Evolutionary conservation across 1,284 basidiomycete species (phyloP), one percentile per base, ranked within the genome.

Genomic region (Cryptococcus sp.): DNA sequence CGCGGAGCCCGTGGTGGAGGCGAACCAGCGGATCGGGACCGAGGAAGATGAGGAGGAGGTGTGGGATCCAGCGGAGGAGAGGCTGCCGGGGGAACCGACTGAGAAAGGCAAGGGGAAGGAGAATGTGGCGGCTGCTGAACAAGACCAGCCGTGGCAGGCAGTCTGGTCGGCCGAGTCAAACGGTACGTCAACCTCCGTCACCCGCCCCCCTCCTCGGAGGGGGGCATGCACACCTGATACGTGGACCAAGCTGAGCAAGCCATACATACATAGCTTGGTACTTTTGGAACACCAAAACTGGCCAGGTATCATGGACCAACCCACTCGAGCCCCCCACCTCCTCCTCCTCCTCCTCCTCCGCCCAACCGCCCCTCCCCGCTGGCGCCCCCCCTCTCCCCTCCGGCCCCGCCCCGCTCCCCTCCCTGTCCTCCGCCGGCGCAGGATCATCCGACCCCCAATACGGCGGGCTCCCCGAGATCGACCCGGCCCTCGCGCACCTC

Each of bases 261-360:
- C 28, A 9, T 33, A 0, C 36, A 16, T 7, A 23, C 55, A 45
- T 54, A 78, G 83, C 88, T 16, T 93, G 91, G 79, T 94, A 93
- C 77, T 93, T 93, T 79, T 89, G 84, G 83, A 93, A 93, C 77
- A 64, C 84, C 13, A 75, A 79, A 55, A 91, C 89, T 0, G 81
- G 86, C 57, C 85, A 91, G 77, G 92, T 90, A 37, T 93, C 91
- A 21, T 94, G 91, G 91, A 80, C 80, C 40, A 94, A 94, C 70
- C 91, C 91, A 7, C 81, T 94, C 18, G 68, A 63, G 7, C 64
- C 72, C 3, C 15, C 60, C 0, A 35, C 58, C 11, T 33, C 51
- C 0, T 33, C 52, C 18, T 56, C 63, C 1, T 45, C 68, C 23
- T 47, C 67, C 21, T 45, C 68, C 2, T 48, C 67, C 20, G 46